phyloP scores from a whole-genome alignment of 768 basidiomycete species.

The Tremella mesenterica region DNA sequence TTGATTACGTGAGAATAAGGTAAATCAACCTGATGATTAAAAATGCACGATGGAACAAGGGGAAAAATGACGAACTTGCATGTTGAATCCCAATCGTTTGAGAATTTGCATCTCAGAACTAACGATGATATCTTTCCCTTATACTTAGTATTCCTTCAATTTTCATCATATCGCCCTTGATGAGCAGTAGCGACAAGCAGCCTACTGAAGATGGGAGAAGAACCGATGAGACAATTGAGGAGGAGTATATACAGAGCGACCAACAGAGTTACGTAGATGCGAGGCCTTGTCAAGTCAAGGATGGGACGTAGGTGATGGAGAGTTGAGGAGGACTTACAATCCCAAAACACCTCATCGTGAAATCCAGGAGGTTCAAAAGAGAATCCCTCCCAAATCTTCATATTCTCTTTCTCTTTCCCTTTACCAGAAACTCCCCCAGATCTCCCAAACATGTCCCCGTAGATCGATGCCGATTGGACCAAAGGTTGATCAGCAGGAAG shows the following conservation, averaged over 20 bases:
- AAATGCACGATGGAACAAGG: background rate
- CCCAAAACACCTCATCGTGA: conserved; percentile 58
- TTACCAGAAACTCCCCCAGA: conserved; percentile 43
- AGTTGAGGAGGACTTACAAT: no score
- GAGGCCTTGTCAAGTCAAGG: no score
- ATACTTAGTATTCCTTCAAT: background rate
- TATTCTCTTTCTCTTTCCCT: conserved; percentile 26
- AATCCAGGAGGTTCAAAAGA: conserved; percentile 34
- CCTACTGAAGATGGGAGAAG: no score
- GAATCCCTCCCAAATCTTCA: conserved; percentile 30
- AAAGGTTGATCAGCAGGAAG: conserved; percentile 43
- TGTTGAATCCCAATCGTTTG: conserved; percentile 91
- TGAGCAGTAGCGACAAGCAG: no score
- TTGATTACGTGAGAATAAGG: conserved; percentile 93
- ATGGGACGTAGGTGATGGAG: no score
- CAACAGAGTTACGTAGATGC: background rate
- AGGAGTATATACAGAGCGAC: no score
- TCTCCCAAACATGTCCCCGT: no score
- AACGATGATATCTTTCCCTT: conserved; percentile 78
- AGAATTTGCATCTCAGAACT: conserved; percentile 96
- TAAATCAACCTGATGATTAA: conserved; percentile 60
- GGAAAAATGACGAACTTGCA: conserved; percentile 46
- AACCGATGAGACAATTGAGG: no score
- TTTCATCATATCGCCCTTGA: no score
- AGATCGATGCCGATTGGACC: background rate